Evolutionary conservation across 2,329 filamentous ascomycete species (phyloP).

Genomic region (Pseudocercospora macadamiae): DNA sequence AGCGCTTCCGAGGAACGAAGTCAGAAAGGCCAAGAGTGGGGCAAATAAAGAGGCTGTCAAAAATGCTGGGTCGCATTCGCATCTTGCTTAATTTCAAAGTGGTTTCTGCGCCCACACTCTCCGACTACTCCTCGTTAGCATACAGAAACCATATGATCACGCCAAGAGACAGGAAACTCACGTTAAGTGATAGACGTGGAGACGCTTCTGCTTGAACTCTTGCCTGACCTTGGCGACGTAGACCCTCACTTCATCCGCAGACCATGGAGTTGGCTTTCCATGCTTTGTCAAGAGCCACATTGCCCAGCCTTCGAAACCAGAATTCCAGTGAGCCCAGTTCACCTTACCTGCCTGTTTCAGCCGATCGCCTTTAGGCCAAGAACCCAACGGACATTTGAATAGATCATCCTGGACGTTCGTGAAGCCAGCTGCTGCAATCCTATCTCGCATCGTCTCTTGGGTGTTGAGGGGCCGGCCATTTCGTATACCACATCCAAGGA

Average conservation of each 20-base stretch:
- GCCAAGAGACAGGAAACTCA: constrained; percentile 9
- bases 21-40: no score
- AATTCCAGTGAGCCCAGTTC: constrained; percentile 43
- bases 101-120: constrained; percentile 22
- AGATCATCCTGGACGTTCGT: constrained; percentile 41
- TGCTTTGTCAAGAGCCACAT: constrained; percentile 42
- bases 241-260: constrained; percentile 47
- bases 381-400: constrained; percentile 46
- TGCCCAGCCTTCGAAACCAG: constrained; percentile 46
- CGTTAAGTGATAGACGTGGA: constrained; percentile 22
- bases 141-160: neutral
- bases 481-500: constrained; percentile 19
- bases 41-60: no score
- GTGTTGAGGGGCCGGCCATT: constrained; percentile 17
- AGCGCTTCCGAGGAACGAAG: no score
- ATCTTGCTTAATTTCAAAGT: no score
- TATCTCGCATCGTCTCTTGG: constrained; percentile 15
- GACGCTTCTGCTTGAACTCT: constrained; percentile 20
- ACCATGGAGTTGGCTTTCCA: constrained; percentile 41
- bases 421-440: constrained; percentile 17
- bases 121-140: constrained; percentile 5
- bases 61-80: no score
- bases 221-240: constrained; percentile 47
- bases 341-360: constrained; percentile 43
- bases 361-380: constrained; percentile 42